Evolutionary conservation across 345 rosid species (phyloP), one percentile per base, ranked within the genome.

Genomic region (Rhodomyrtus tomentosa): DNA sequence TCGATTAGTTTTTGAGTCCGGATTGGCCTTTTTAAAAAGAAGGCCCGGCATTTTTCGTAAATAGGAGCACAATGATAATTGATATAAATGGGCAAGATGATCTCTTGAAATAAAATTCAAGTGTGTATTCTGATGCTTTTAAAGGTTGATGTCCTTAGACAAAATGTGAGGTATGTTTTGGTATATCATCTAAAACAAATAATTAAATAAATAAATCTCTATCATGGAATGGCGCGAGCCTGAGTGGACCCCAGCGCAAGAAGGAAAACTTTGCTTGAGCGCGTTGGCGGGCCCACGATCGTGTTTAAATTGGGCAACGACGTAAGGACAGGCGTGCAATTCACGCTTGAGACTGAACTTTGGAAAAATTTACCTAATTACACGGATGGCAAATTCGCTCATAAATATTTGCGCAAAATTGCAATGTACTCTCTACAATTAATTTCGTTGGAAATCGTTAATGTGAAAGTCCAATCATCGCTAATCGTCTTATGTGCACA

Each of bases 361-460:
- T 50, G 18, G 52, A 50, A 50, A 13, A 50, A n/a, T n/a, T 48
- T 1, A 50, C 14, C 51, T 50, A 12, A 14, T 50, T 50, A 9
- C 50, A 48, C 50, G 49, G 49, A 45, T 9, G 49, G 8, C 49
- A 13, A 13, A 50, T 50, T 14, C 18, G 4, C 5, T 14, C 18
- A 3, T 50, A 50, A 50, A 50, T 50, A 5, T 50, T 50, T 50
- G 1, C 5, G 4, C 5, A 4, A 50, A 50, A 12, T 50, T 50
- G 0, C 1, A 50, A 50, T 12, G 14, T 50, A 50, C 16, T 14
- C 52, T 0, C 15, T 50, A 5, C 18, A 5, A 0, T 5, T 18
- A 50, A 2, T 13, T 50, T 50, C 15, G 1, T 4, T 1, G 1
- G 16, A 50, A 50, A 50, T 13, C 6, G 1, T 18, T 0, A 6